phyloP scores from a whole-genome alignment of 1,284 basidiomycete genomes.

The Boletus sp. region DNA sequence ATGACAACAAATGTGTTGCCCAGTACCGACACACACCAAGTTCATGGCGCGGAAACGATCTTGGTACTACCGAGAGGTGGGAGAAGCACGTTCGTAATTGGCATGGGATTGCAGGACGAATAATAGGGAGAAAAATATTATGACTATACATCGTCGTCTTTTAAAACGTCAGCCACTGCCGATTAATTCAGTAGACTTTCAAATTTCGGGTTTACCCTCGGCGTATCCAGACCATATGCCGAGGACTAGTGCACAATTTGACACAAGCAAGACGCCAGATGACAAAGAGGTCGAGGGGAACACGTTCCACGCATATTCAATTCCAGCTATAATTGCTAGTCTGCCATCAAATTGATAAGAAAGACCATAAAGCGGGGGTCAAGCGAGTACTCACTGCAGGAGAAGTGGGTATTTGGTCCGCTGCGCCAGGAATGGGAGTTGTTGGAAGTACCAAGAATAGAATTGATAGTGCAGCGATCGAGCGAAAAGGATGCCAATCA shows the following conservation, averaged over 20 bases:
- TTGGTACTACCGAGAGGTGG: slow-evolving; percentile 75
- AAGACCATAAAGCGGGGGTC: neutral
- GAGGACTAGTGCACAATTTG: slow-evolving; percentile 57
- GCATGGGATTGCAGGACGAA: slow-evolving; percentile 50
- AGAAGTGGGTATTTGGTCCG: slow-evolving; percentile 62
- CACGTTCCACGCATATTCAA: slow-evolving; percentile 88
- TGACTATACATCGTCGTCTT: neutral
- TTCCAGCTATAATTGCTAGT: slow-evolving; percentile 54
- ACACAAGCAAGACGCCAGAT: slow-evolving; percentile 59
- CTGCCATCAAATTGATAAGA: slow-evolving; percentile 40
- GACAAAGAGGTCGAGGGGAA: slow-evolving; percentile 79
- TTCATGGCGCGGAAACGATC: slow-evolving; percentile 72
- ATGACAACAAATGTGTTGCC: slow-evolving; percentile 61
- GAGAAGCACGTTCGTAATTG: slow-evolving; percentile 73
- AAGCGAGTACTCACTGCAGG: slow-evolving; percentile 53
- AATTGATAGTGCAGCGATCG: slow-evolving; percentile 99
- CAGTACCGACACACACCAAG: slow-evolving; percentile 69
- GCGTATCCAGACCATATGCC: slow-evolving; percentile 64
- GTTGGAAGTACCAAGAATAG: slow-evolving; percentile 96
- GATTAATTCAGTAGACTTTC: slow-evolving; percentile 2
- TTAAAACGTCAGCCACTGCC: neutral
- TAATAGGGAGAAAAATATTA: slow-evolving; percentile 7
- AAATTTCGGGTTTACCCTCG: slow-evolving; percentile 33
- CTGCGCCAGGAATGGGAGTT: slow-evolving; percentile 85
- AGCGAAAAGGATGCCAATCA: slow-evolving; percentile 90